phyloP scores from a whole-genome alignment of 2,329 filamentous ascomycete genomes.

The Fusarium sp. region DNA sequence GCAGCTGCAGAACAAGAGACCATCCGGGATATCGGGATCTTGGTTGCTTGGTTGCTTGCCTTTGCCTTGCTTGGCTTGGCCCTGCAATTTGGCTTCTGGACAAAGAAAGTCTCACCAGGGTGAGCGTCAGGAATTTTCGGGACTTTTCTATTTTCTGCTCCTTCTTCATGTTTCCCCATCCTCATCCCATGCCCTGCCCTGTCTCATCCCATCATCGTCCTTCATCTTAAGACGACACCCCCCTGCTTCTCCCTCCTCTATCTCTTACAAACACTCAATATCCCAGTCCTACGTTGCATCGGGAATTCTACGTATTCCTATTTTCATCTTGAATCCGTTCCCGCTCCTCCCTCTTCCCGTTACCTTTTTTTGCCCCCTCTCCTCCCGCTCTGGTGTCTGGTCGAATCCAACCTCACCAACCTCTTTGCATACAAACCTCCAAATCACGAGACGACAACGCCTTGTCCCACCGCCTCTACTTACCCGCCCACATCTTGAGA shows the following conservation, averaged over 20 bases:
- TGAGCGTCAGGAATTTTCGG: conserved; percentile 25
- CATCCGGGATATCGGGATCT: conserved; percentile 17
- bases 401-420: not conserved
- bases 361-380: not conserved
- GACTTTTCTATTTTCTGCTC: conserved; percentile 28
- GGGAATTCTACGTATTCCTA: not conserved
- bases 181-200: not conserved
- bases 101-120: conserved; percentile 14
- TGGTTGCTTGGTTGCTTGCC: conserved; percentile 30
- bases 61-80: conserved; percentile 29
- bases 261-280: conserved; percentile 28
- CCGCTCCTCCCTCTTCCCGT: conserved; percentile 5
- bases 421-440: conserved; percentile 1
- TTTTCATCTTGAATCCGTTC: conserved; percentile 16
- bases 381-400: not conserved
- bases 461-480: conserved; percentile 31
- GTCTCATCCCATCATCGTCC: conserved; percentile 3
- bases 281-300: conserved; percentile 27
- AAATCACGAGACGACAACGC: conserved; percentile 31
- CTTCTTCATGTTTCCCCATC: conserved; percentile 8
- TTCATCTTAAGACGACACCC: conserved; percentile 7
- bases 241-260: conserved; percentile 11
- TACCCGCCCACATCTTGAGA: conserved; percentile 4
- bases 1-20: not conserved
- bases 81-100: conserved; percentile 3